Conservation (phyloP, 495 filamentous ascomycete species). For the Clavariopsis aquatica region DNA sequence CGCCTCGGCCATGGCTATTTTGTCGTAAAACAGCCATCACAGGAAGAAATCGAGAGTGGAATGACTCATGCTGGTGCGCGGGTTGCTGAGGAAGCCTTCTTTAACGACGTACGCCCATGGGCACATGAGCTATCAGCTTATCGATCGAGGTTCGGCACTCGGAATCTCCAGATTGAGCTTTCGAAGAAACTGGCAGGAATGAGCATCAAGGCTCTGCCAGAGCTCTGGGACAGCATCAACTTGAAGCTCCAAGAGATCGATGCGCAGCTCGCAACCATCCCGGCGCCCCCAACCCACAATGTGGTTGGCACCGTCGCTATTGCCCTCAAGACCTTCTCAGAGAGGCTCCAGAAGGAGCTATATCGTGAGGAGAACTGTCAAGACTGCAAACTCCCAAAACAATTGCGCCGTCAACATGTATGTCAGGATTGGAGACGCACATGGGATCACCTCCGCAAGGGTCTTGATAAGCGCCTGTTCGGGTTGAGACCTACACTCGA, state of each 20-base stretch:
- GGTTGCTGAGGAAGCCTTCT: constrained; percentile 46
- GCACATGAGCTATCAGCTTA: constrained; percentile 38
- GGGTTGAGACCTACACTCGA: neutral
- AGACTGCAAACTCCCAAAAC: neutral
- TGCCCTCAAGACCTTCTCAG: neutral
- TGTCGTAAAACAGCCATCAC: constrained; percentile 52
- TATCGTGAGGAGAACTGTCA: neutral
- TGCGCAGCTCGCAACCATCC: constrained; percentile 37
- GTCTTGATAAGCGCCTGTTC: neutral
- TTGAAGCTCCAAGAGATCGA: constrained; percentile 34
- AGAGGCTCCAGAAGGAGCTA: neutral
- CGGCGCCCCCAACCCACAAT: constrained; percentile 19
- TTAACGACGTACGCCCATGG: constrained; percentile 47
- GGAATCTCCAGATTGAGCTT: constrained; percentile 44
- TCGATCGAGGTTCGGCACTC: constrained; percentile 45
- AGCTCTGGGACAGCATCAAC: constrained; percentile 31
- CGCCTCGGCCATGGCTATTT: constrained; percentile 57
- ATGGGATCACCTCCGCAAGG: constrained; percentile 5
- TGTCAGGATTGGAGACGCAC: neutral
- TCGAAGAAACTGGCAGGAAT: constrained; percentile 45
- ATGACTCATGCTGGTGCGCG: constrained; percentile 47
- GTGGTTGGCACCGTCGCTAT: constrained; percentile 5
- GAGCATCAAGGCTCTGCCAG: constrained; percentile 43
- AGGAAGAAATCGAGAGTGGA: constrained; percentile 43
- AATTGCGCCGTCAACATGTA: neutral